Conservation (phyloP, 768 basidiomycete genomes). For the Rhodotorula babjevae region DNA sequence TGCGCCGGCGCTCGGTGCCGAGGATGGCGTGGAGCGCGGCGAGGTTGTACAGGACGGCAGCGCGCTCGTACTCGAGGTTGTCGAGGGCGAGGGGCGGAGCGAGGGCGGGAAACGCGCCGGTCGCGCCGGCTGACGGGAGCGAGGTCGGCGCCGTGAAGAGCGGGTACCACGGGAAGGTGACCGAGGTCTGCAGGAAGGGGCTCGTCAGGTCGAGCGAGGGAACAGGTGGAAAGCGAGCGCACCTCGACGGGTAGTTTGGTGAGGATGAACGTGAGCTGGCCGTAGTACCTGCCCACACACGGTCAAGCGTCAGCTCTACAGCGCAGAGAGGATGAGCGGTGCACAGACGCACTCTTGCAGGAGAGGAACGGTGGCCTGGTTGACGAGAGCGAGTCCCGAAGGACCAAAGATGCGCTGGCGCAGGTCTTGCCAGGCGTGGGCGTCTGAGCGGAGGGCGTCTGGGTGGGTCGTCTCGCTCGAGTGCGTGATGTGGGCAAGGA, state of each 20-base stretch:
- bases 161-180: conserved; percentile 43
- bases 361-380: background rate
- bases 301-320: background rate
- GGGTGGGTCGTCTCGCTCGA: conserved; percentile 14
- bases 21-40: conserved; percentile 79
- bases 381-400: background rate
- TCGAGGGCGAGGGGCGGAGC: conserved; percentile 60
- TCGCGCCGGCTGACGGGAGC: conserved; percentile 58
- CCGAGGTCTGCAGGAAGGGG: conserved; percentile 42
- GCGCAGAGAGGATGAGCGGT: too few relatives aligned
- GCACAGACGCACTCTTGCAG: background rate
- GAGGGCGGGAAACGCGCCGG: conserved; percentile 61
- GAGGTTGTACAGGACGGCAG: conserved; percentile 74
- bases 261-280: conserved; percentile 75
- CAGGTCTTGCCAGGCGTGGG: background rate
- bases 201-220: background rate
- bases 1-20: conserved; percentile 65
- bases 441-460: conserved; percentile 1
- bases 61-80: conserved; percentile 77
- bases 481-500: background rate
- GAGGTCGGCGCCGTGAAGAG: conserved; percentile 26
- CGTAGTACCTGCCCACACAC: conserved; percentile 66
- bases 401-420: background rate
- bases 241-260: conserved; percentile 81
- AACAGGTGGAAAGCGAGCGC: conserved; percentile 44